Conservation (phyloP, 257 asterid species). For the Handroanthus guayacan region DNA sequence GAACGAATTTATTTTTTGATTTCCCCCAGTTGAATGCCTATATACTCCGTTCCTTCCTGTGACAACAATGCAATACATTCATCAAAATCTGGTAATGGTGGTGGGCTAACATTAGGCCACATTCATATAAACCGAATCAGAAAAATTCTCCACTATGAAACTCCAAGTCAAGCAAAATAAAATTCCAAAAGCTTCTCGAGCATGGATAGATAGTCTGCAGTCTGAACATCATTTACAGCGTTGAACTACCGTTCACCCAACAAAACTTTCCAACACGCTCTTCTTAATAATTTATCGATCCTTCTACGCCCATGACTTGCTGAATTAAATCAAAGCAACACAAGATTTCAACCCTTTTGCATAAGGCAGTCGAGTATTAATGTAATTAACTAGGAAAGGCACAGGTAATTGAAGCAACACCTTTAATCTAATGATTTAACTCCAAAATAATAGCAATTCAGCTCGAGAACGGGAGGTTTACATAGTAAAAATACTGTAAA, state of each 20-base stretch:
- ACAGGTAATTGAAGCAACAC: not conserved
- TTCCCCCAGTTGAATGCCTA: constrained; percentile 19
- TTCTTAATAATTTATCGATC: not conserved
- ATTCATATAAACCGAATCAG: not conserved
- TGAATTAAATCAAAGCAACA: not conserved
- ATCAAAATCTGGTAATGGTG: constrained; percentile 32
- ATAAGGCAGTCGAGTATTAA: not conserved
- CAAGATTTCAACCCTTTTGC: not conserved
- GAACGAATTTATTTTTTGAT: constrained; percentile 20
- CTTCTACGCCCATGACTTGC: not conserved
- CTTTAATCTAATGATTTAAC: not conserved
- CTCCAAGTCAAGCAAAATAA: constrained; percentile 3
- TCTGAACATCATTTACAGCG: not conserved
- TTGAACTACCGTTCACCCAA: not conserved
- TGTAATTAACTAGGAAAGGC: not conserved
- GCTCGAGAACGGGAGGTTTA: not conserved
- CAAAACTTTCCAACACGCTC: not conserved
- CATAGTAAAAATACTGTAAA: not conserved
- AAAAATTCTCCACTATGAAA: not conserved
- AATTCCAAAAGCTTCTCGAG: not conserved
- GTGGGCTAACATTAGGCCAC: not conserved
- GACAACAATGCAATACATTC: constrained; percentile 19
- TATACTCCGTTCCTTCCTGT: constrained; percentile 28
- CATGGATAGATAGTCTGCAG: not conserved
- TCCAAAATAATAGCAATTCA: not conserved